A percentile compares a stretch with the other conserved stretches of the same genome.
Evolutionary conservation across 768 basidiomycete species (phyloP).

Genomic region (Mycena galericulata): DNA sequence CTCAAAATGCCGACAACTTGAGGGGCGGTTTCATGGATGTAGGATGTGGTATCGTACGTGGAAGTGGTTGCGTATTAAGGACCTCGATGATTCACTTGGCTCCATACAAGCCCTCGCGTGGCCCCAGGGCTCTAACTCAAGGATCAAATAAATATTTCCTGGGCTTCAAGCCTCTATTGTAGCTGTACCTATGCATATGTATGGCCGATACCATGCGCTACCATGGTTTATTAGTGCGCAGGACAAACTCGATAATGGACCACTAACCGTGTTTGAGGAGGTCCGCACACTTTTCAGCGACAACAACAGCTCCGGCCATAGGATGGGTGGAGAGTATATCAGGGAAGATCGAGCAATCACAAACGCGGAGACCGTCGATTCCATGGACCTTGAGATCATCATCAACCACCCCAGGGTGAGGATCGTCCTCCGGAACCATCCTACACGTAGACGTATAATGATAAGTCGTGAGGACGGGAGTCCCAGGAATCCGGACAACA

Average conservation of each 20-base stretch:
- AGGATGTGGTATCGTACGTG: too few species aligned
- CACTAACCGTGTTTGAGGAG: neutral
- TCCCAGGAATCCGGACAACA: conserved; percentile 31
- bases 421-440: conserved; percentile 47
- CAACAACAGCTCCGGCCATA: conserved; percentile 1
- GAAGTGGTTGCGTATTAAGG: too few species aligned
- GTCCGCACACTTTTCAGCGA: conserved; percentile 10
- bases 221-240: too few species aligned
- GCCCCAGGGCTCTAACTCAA: too few species aligned
- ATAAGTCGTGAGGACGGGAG: conserved; percentile 43
- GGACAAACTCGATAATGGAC: too few species aligned
- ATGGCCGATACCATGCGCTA: too few species aligned
- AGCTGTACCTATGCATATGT: too few species aligned
- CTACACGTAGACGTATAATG: conserved; percentile 53
- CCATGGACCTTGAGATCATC: conserved; percentile 22
- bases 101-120: too few species aligned
- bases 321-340: neutral
- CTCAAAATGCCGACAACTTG: conserved; percentile 81
- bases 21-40: neutral
- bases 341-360: conserved; percentile 9
- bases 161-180: too few species aligned
- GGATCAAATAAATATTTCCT: too few species aligned
- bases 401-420: conserved; percentile 3
- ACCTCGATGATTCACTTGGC: too few species aligned
- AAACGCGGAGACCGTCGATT: conserved; percentile 5